Evolutionary conservation across 2,329 filamentous ascomycete genomes (phyloP), one percentile per base, ranked within the genome.

Genomic region (Leptosphaerulina australis): DNA sequence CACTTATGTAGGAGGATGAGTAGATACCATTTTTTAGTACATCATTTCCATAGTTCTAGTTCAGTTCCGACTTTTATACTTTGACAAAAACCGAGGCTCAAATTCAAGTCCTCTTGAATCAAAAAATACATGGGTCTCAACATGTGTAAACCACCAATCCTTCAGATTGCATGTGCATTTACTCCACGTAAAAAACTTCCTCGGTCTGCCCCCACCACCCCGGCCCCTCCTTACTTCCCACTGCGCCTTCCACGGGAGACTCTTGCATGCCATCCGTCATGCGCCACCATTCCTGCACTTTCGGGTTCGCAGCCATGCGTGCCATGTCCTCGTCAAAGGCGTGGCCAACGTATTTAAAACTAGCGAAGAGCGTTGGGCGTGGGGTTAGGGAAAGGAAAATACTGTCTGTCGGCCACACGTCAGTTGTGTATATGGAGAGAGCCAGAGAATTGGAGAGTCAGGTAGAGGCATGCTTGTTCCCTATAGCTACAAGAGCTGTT

Each of bases 181-280:
- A 70, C 36, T 68, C 65, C 3, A 74, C 69, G 65, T 86, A 85
- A 65, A 89, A 90, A 3, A 89, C 85, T 73, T 89, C 86, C 67
- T 88, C 84, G 15, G 87, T 68, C 2, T 79, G 80, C 65, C 81
- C 85, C 87, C 87, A 90, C 87, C 87, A 89, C 9, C 79, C 79
- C 0, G 65, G 64, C 17, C 63, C 66, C 2, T 47, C 53, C 12
- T 44, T 50, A 21, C 63, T 67, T 9, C 67, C 67, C 20, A 57
- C 53, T 12, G 68, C 67, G 2, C 83, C 85, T 5, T 80, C 78
- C 58, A 82, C 79, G 22, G 88, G 67, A 5, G 62, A 71, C 55
- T 77, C 86, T 74, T 92, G 89, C 78, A 86, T 90, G 11, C 78
- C 77, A 70, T 93, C 89, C 39, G 89, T 92, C 84, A 92, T 87